Evolutionary conservation across 306 rosid genomes (phyloP).

Genomic region (Cicer judaicum): DNA sequence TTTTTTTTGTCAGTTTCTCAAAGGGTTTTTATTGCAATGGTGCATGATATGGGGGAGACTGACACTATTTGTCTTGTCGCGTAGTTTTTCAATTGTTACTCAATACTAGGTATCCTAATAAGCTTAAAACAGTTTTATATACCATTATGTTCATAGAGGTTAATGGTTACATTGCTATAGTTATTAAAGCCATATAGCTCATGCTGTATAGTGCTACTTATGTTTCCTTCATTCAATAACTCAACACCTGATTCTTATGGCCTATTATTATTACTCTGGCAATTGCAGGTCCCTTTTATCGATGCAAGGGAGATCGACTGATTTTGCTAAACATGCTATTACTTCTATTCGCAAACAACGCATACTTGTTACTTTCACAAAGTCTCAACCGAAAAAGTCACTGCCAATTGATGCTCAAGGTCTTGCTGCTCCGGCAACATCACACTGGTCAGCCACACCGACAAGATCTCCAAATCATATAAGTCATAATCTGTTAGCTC

Average conservation of each 20-base stretch:
- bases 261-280: constrained; percentile 28
- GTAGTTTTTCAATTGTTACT: not conserved
- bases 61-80: not conserved
- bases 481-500: constrained; percentile 62
- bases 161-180: not conserved
- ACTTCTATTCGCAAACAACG: constrained; percentile 83
- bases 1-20: not conserved
- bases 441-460: constrained; percentile 74
- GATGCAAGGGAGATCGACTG: constrained; percentile 80
- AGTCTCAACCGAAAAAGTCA: constrained; percentile 68
- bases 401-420: constrained; percentile 63
- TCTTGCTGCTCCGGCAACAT: constrained; percentile 50
- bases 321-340: constrained; percentile 78
- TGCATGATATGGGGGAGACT: not conserved
- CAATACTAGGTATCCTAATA: not conserved
- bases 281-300: constrained; percentile 67
- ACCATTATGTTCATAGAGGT: not conserved
- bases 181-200: not conserved
- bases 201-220: not conserved
- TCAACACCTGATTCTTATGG: not conserved
- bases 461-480: constrained; percentile 70
- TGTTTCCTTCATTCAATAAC: constrained; percentile 4
- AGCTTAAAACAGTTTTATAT: not conserved
- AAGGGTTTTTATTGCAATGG: not conserved
- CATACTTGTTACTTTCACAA: constrained; percentile 73